Conservation (phyloP, 2,329 filamentous ascomycete genomes). For the Phyllosticta citriasiana region DNA sequence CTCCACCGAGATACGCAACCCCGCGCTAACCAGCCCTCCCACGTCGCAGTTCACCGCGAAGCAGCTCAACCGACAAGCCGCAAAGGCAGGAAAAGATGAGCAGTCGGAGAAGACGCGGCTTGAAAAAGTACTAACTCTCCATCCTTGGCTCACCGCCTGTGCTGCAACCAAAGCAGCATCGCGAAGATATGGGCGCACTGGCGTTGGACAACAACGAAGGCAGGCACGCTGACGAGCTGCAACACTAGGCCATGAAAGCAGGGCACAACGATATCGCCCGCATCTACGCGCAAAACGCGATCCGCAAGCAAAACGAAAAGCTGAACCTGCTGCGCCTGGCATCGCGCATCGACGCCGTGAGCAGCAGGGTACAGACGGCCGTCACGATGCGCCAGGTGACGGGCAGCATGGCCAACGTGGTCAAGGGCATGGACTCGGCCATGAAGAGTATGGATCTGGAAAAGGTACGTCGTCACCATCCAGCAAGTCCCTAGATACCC, state of each 20-base stretch:
- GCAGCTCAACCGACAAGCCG: slow-evolving; percentile 52
- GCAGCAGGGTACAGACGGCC: slow-evolving; percentile 51
- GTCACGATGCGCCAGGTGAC: slow-evolving; percentile 54
- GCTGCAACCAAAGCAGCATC: background rate
- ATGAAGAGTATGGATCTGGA: slow-evolving; percentile 56
- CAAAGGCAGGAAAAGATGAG: slow-evolving; percentile 52
- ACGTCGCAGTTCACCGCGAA: slow-evolving; percentile 48
- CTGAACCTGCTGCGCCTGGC: slow-evolving; percentile 48
- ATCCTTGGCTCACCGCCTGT: background rate
- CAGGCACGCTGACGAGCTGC: background rate
- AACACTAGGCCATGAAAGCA: slow-evolving; percentile 47
- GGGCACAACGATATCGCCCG: slow-evolving; percentile 51
- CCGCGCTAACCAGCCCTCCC: slow-evolving; percentile 16
- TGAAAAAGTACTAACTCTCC: slow-evolving; percentile 40
- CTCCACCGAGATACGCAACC: slow-evolving; percentile 1
- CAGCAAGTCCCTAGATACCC: background rate
- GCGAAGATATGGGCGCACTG: background rate
- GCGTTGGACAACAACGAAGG: background rate
- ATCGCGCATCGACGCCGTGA: slow-evolving; percentile 50
- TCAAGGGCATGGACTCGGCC: slow-evolving; percentile 50
- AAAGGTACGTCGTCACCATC: slow-evolving; percentile 35
- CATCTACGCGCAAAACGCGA: slow-evolving; percentile 54
- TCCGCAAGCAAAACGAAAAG: slow-evolving; percentile 54
- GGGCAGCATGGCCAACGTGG: slow-evolving; percentile 52
- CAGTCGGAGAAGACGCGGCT: slow-evolving; percentile 51